Percentiles rank a stretch among this genome's conserved stretches.
These are phyloP conservation scores for Hericium rajendrae DNA, from an alignment of 768 basidiomycete species.

Conservation along the genomic window DNA sequence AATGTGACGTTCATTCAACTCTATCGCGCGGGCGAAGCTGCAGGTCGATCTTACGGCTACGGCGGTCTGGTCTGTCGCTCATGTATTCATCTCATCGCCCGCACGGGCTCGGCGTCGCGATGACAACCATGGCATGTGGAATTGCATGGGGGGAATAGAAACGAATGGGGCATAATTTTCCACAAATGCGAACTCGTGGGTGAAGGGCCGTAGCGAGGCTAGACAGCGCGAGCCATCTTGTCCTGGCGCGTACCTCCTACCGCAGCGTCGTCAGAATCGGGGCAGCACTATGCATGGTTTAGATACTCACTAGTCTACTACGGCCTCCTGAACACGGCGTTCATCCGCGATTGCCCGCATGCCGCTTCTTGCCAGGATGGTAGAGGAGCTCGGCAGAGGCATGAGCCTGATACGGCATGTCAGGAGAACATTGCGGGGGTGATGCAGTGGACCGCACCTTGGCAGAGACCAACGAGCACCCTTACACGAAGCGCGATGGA, in stretches of 20 bases:
- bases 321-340: constrained; percentile 14
- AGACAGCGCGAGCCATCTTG: too few species aligned
- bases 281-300: not conserved
- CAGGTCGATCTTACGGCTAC: not conserved
- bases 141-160: too few species aligned
- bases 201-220: too few species aligned
- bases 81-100: too few species aligned
- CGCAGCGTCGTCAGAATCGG: too few species aligned
- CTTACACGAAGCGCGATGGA: constrained; percentile 34
- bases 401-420: not conserved
- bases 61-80: not conserved
- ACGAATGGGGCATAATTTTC: not conserved
- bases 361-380: constrained; percentile 16
- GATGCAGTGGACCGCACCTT: constrained; percentile 14
- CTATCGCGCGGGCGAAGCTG: not conserved
- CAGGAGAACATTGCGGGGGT: not conserved
- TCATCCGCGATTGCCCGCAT: constrained; percentile 17
- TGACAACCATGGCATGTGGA: too few species aligned
- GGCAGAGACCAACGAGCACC: constrained; percentile 27
- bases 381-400: constrained; percentile 15
- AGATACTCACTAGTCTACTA: constrained; percentile 5
- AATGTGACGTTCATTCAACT: not conserved
- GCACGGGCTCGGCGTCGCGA: too few species aligned
- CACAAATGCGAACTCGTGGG: not conserved
- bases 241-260: too few species aligned